Evolutionary conservation across 805 yeast species (phyloP), one percentile per base, ranked within the genome.

Genomic region (Candida awuae): DNA sequence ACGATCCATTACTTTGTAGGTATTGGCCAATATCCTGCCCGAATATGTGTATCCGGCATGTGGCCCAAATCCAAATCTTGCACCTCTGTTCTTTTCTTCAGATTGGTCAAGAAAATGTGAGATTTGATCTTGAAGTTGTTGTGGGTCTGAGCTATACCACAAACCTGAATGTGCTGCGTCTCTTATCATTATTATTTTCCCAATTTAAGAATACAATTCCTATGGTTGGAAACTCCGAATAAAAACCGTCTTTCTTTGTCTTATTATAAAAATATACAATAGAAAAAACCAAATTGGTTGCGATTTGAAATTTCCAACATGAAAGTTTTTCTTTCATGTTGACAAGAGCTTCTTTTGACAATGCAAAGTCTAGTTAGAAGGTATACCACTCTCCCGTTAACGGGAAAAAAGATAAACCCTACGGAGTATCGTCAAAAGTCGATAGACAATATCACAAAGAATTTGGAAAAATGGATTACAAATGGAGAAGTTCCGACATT

Each of bases 41-140:
- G 94, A 80, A 55, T 81, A 92, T 4, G 81, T 54, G 54, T 81
- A 87, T 0, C 98, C 98, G 7, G 98, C 98, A 59, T 92, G 98
- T 1, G 78, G 84, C 8, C 80, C 83, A 12, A 75, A 66, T 10
- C 71, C 56, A n/a, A 76, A 59, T 39, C 79, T 60, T 25, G 77
- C 75, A 4, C 66, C 70, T 4, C 52, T 51, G 12, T 27, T 19
- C 1, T 54, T 25, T 37, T 38, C 37, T 2, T 64, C 61, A 2
- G 71, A 71, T 9, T 46, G 47, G 6, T 51, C 51, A 32, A 84
- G 58, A 49, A 65, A 75, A 1, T 54, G 52, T 10, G 69, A 68
- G 14, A 90, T 41, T 46, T 84, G 84, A 8, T 53, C 42, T 3
- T 64, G 55, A 12, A 90, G 65, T 16, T 53, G 55, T 2, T 51